Conservation (phyloP, 345 rosid genomes). For the Lepidium didymum region DNA sequence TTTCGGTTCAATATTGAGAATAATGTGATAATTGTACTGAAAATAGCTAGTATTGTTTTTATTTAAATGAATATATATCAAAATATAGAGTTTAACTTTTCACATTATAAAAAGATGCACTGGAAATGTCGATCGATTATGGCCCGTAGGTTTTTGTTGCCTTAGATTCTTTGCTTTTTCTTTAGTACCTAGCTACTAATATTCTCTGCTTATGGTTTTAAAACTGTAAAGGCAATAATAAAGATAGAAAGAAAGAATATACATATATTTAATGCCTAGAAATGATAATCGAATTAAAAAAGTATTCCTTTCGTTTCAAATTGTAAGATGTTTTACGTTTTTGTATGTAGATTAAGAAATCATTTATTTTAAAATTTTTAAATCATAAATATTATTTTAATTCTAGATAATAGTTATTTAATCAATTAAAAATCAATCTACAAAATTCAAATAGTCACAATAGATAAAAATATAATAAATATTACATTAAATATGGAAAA, state of each 20-base stretch:
- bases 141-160: constrained; percentile 27
- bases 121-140: constrained; percentile 13
- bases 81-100: neutral
- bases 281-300: no score
- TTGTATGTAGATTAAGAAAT: no score
- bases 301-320: no score
- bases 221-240: neutral
- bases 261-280: neutral
- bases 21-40: neutral
- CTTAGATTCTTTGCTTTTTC: neutral
- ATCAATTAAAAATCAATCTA: no score
- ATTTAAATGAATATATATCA: neutral
- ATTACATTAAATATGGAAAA: no score
- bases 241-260: neutral
- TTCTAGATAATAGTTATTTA: no score
- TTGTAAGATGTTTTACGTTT: no score
- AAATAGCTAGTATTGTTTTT: no score
- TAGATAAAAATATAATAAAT: no score
- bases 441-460: no score
- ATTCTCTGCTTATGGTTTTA: neutral
- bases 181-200: neutral
- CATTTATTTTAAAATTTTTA: no score
- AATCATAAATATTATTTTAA: no score
- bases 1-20: neutral
- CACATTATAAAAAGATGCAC: constrained; percentile 16